Conservation (phyloP, 345 rosid species). For the Zanthoxylum bungeanum region DNA sequence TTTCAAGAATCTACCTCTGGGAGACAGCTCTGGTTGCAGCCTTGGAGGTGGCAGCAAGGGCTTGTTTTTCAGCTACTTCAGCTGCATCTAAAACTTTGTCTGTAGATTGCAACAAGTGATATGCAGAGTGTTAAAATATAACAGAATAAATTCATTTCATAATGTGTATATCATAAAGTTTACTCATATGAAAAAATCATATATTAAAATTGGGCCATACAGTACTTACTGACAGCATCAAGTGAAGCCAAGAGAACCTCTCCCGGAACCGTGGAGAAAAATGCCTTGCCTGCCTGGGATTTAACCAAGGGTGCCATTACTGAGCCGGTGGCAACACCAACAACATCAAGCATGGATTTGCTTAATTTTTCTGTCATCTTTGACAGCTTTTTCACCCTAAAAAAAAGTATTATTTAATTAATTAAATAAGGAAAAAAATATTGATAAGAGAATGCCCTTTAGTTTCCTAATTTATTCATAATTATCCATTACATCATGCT, state of each 20-base stretch:
- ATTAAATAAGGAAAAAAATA: background rate
- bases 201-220: background rate
- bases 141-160: background rate
- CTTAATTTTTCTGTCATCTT: conserved; percentile 77
- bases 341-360: conserved; percentile 69
- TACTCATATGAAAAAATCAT: background rate
- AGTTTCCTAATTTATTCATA: too few species aligned
- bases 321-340: conserved; percentile 57
- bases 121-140: background rate
- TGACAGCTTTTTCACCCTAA: conserved; percentile 68
- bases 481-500: too few species aligned
- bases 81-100: conserved; percentile 81
- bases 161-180: background rate
- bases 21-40: conserved; percentile 67
- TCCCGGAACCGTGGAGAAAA: conserved; percentile 80
- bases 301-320: conserved; percentile 68
- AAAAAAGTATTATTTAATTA: conserved; percentile 6
- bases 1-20: conserved; percentile 34
- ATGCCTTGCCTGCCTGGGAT: conserved; percentile 71
- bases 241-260: conserved; percentile 83
- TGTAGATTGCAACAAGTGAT: conserved; percentile 16
- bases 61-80: conserved; percentile 87
- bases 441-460: too few species aligned
- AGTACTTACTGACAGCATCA: conserved; percentile 82
- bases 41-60: conserved; percentile 62